Conservation (phyloP, 1,139 yeast genomes). For the Pneumocystis wakefieldiae region DNA sequence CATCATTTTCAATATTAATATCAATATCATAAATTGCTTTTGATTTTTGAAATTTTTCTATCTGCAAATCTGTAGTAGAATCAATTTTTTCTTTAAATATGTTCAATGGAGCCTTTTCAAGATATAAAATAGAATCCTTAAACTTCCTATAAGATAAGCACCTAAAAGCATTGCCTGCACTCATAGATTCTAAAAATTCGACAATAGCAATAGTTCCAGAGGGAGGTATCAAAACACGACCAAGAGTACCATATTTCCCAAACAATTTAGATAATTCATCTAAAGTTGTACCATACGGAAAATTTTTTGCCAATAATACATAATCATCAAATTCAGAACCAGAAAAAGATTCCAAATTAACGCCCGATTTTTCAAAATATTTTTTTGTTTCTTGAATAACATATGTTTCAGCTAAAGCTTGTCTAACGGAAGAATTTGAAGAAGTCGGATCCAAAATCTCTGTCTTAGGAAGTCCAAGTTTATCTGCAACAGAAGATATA, state of each 20-base stretch:
- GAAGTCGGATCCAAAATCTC: conserved; percentile 78
- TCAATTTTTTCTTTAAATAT: conserved; percentile 37
- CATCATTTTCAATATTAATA: conserved; percentile 27
- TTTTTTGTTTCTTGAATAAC: conserved; percentile 82
- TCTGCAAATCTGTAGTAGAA: conserved; percentile 24
- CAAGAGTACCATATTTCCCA: conserved; percentile 61
- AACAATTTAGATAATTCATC: conserved; percentile 75
- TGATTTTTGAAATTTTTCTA: conserved; percentile 20
- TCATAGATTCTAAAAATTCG: conserved; percentile 71
- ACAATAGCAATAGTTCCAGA: conserved; percentile 92
- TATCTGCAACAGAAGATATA: conserved; percentile 71
- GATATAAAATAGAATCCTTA: conserved; percentile 68
- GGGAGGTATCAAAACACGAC: conserved; percentile 82
- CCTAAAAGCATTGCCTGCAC: conserved; percentile 80
- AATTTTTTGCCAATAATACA: conserved; percentile 70
- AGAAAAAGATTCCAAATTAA: conserved; percentile 62
- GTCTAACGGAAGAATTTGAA: conserved; percentile 85
- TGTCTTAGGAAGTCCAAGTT: conserved; percentile 68
- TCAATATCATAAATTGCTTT: conserved; percentile 22
- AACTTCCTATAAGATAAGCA: conserved; percentile 76
- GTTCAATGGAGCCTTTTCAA: conserved; percentile 87
- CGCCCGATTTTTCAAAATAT: conserved; percentile 71
- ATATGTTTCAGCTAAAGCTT: conserved; percentile 93
- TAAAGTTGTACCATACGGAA: conserved; percentile 70
- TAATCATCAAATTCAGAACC: conserved; percentile 60